Percentiles rank a stretch among this genome's conserved stretches.
phyloP scores from a whole-genome alignment of 1,284 basidiomycete genomes.

The Hemileia vastatrix region DNA sequence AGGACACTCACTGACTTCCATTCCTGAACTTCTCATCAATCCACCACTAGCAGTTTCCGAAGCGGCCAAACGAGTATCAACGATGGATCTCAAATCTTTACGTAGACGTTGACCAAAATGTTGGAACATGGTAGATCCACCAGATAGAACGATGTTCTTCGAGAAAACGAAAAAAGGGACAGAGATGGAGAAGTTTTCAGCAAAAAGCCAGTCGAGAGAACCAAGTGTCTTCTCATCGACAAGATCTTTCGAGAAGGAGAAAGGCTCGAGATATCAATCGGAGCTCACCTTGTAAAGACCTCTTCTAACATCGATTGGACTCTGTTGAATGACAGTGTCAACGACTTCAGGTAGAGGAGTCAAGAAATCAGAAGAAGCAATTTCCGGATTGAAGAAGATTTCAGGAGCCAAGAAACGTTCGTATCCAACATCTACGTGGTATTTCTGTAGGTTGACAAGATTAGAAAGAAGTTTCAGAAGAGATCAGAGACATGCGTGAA shows the following conservation, averaged over 20 bases:
- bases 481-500: conserved; percentile 3
- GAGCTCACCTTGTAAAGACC: conserved; percentile 74
- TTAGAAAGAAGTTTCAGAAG: background rate
- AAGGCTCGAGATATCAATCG: background rate
- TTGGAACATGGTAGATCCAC: conserved; percentile 93
- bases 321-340: conserved; percentile 86
- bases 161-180: background rate
- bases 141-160: conserved; percentile 87
- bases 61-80: conserved; percentile 75
- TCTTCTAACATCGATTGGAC: conserved; percentile 86
- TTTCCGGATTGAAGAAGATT: conserved; percentile 99
- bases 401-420: conserved; percentile 98
- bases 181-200: background rate
- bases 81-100: conserved; percentile 84
- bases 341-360: conserved; percentile 94
- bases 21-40: conserved; percentile 59
- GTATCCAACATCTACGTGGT: conserved; percentile 88
- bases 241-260: background rate
- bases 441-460: conserved; percentile 55
- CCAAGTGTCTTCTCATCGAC: too few relatives aligned
- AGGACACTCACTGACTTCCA: too few relatives aligned
- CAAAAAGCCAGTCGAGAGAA: too few relatives aligned
- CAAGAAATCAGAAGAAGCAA: conserved; percentile 92
- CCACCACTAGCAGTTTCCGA: conserved; percentile 67
- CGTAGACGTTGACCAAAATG: conserved; percentile 95